phyloP scores from a whole-genome alignment of 2,329 filamentous ascomycete genomes.

The Penicillium polonicum region DNA sequence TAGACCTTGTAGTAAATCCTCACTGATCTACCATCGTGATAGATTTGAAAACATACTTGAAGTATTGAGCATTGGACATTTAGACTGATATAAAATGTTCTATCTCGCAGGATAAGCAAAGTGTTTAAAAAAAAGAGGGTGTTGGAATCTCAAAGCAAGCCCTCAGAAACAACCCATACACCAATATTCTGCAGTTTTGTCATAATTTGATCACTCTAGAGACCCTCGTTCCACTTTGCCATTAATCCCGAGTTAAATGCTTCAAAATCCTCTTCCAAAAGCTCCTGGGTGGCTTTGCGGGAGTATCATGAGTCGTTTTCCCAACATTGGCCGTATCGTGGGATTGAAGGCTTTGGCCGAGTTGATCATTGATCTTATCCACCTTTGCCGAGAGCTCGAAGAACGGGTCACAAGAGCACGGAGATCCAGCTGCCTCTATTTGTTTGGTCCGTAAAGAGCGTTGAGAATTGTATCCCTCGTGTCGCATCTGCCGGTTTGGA shows the following conservation, averaged over 20 bases:
- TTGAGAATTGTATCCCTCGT: neutral
- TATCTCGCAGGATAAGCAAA: neutral
- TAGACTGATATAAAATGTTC: neutral
- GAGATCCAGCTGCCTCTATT: neutral
- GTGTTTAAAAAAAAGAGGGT: neutral
- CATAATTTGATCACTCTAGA: neutral
- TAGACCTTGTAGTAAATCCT: neutral
- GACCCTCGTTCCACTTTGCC: neutral
- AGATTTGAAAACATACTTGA: neutral
- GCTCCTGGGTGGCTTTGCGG: neutral
- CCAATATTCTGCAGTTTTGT: neutral
- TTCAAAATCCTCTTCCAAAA: slow-evolving; percentile 3
- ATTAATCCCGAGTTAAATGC: neutral
- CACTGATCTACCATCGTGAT: neutral
- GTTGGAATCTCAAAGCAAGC: neutral
- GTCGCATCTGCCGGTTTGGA: neutral
- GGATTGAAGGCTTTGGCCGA: neutral
- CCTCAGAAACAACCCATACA: neutral
- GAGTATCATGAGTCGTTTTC: neutral
- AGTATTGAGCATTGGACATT: neutral
- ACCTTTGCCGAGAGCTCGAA: neutral
- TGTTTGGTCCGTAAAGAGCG: neutral
- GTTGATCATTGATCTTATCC: neutral
- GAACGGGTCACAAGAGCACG: neutral
- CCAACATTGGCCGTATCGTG: neutral